Evolutionary conservation across 257 asterid species (phyloP), one percentile per base, ranked within the genome.

Genomic region (Nicotiana noctiflora): DNA sequence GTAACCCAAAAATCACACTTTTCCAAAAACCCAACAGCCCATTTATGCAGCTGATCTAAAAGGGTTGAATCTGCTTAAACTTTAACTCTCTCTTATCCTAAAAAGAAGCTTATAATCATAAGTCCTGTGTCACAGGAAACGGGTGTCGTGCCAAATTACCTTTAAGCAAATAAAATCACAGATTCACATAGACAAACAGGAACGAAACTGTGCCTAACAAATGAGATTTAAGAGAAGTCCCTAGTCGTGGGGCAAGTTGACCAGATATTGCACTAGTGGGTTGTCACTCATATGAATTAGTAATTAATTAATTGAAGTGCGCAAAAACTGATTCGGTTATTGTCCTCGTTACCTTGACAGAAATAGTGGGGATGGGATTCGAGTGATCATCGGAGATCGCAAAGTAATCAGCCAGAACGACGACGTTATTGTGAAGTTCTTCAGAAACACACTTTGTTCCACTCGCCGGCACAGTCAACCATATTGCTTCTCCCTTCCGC

Each of bases 401-500:
- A 76, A 90, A 90, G 85, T 90, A 94, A 85, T 94, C 97, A 32
- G 94, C 90, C 85, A 94, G 84, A 86, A 94, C 98, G 83, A 94
- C 91, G 74, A 94, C 96, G 91, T 90, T 93, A 84, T 79, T 91
- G 83, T 93, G 98, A 83, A 93, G 87, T 86, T 93, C 97, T 84
- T 94, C 98, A 68, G 98, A 93, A 5, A 93, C 93, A 80, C 98
- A 94, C 85, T 94, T 94, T 9, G 97, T 90, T 55, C 96, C 97
- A 9, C 79, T 80, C 77, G 95, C 56, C 66, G 98, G 97, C 80
- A 94, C 77, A 83, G 76, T 88, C 92, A 94, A 78, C 98, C 98
- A 94, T 76, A 94, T 80, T 77, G 96, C 96, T 68, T 83, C 87
- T 82, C 88, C 75, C 70, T 79, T 81, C 81, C 55, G 86, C 82